These are phyloP conservation scores for Batkoa obscura DNA, from an alignment of 371 early-diverging fungal genomes.

Conservation along the genomic window DNA sequence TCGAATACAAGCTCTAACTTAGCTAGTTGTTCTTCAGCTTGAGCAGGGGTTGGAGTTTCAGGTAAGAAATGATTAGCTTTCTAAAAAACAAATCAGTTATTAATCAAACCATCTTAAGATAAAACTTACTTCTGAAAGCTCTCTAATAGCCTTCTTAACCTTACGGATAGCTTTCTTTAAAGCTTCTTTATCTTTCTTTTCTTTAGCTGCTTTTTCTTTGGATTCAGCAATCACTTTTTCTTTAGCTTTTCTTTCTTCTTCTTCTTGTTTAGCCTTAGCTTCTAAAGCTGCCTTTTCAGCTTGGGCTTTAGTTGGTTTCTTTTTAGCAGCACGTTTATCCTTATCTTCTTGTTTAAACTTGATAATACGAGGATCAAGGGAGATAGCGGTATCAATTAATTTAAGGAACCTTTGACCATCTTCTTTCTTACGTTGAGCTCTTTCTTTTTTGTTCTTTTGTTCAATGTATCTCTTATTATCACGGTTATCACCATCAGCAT, in stretches of 20 bases:
- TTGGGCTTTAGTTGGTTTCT: slow-evolving; percentile 54
- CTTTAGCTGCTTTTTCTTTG: slow-evolving; percentile 32
- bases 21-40: slow-evolving; percentile 38
- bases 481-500: slow-evolving; percentile 78
- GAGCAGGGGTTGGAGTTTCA: slow-evolving; percentile 22
- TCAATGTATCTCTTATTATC: slow-evolving; percentile 92
- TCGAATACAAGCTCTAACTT: slow-evolving; percentile 48
- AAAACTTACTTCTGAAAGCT: slow-evolving; percentile 27
- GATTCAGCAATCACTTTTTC: slow-evolving; percentile 36
- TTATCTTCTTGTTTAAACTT: slow-evolving; percentile 80
- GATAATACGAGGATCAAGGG: slow-evolving; percentile 72
- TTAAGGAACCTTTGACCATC: slow-evolving; percentile 77
- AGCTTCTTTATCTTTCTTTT: slow-evolving; percentile 37
- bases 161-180: slow-evolving; percentile 68
- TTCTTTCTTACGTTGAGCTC: slow-evolving; percentile 87
- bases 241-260: slow-evolving; percentile 16
- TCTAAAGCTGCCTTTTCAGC: slow-evolving; percentile 8
- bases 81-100: no score
- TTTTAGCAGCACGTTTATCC: slow-evolving; percentile 72
- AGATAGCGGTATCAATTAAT: slow-evolving; percentile 27
- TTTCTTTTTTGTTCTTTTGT: slow-evolving; percentile 83
- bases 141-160: slow-evolving; percentile 78
- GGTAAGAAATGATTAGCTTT: slow-evolving; percentile 48
- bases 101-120: no score
- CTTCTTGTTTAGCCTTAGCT: slow-evolving; percentile 16